Conservation (phyloP, 257 asterid species). For the Lantana camara region DNA sequence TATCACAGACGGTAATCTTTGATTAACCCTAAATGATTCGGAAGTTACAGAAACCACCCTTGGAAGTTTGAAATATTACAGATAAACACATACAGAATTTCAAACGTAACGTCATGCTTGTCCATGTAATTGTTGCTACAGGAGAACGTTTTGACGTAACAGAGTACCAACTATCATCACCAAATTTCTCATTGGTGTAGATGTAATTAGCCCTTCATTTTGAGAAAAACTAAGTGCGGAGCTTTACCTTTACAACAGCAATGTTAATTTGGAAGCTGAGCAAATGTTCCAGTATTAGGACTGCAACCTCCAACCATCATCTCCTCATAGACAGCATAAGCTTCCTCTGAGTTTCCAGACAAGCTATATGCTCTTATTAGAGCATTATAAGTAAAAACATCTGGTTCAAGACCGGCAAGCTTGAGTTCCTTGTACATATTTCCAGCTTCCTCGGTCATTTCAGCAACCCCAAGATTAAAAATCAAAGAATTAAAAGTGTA, state of each 20-base stretch:
- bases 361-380: conserved; percentile 76
- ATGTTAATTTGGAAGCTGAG: conserved; percentile 79
- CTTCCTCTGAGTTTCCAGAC: conserved; percentile 73
- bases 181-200: too few species aligned
- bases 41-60: too few species aligned
- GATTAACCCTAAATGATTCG: too few species aligned
- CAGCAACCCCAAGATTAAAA: conserved; percentile 70
- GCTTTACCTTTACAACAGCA: conserved; percentile 27
- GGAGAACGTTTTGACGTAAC: too few species aligned
- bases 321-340: conserved; percentile 80
- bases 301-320: conserved; percentile 86
- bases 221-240: neutral
- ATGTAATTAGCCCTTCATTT: neutral
- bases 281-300: conserved; percentile 85
- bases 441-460: conserved; percentile 72
- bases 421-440: conserved; percentile 71
- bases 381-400: conserved; percentile 84
- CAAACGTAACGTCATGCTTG: too few species aligned
- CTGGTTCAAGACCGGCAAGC: conserved; percentile 68
- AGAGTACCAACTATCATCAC: too few species aligned
- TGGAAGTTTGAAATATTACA: too few species aligned
- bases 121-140: too few species aligned
- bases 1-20: too few species aligned
- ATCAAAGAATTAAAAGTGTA: conserved; percentile 82
- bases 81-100: too few species aligned